A percentile compares a stretch with the other conserved stretches of the same genome.
These are phyloP conservation scores for Debaryomyces tyrocola DNA, from an alignment of 805 yeast species.

Conservation along the genomic window DNA sequence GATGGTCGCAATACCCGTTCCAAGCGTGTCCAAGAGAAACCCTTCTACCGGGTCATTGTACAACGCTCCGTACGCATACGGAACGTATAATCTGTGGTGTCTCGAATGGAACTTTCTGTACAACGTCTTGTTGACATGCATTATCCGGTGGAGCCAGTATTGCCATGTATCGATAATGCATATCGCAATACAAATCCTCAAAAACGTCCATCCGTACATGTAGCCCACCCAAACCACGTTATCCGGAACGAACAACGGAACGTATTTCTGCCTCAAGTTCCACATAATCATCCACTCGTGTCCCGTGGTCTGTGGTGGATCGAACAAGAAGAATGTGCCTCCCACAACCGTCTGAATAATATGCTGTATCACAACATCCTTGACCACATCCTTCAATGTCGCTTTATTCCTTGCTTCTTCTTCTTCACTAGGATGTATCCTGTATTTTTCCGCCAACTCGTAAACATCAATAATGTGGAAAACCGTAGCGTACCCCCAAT, in stretches of 20 bases:
- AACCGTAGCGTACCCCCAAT: slow-evolving; percentile 75
- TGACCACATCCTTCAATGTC: slow-evolving; percentile 62
- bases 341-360: slow-evolving; percentile 79
- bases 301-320: slow-evolving; percentile 55
- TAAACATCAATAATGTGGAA: slow-evolving; percentile 76
- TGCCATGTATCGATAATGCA: slow-evolving; percentile 92
- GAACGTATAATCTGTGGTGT: slow-evolving; percentile 92
- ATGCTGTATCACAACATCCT: slow-evolving; percentile 86
- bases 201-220: slow-evolving; percentile 59
- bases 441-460: slow-evolving; percentile 74
- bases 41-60: slow-evolving; percentile 96
- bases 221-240: slow-evolving; percentile 51
- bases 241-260: slow-evolving; percentile 47
- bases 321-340: slow-evolving; percentile 50
- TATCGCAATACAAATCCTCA: slow-evolving; percentile 64
- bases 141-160: slow-evolving; percentile 79
- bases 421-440: slow-evolving; percentile 93
- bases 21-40: slow-evolving; percentile 84
- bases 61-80: slow-evolving; percentile 95
- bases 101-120: slow-evolving; percentile 88
- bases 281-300: slow-evolving; percentile 49
- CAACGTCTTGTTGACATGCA: slow-evolving; percentile 79
- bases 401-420: slow-evolving; percentile 76
- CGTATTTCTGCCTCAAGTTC: slow-evolving; percentile 39
- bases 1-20: slow-evolving; percentile 82